phyloP scores from a whole-genome alignment of 2,329 filamentous ascomycete species.

The Penicillium sp. region DNA sequence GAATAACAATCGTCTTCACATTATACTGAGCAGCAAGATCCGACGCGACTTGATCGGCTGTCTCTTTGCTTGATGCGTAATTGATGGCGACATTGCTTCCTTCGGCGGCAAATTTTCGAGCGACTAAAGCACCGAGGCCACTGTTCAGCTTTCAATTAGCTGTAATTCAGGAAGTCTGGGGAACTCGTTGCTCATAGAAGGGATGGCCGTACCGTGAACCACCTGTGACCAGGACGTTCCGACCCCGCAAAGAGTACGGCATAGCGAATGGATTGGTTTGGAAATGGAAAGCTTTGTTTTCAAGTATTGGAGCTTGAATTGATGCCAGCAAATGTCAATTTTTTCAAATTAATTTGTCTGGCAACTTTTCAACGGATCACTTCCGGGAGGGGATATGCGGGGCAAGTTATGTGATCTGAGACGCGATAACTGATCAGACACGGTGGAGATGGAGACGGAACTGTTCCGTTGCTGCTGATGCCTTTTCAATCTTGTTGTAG shows the following conservation, averaged over 20 bases:
- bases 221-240: conserved; percentile 66
- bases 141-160: conserved; percentile 40
- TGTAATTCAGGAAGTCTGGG: background rate
- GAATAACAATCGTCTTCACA: conserved; percentile 58
- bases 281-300: background rate
- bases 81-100: conserved; percentile 74
- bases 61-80: conserved; percentile 64
- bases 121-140: conserved; percentile 71
- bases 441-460: conserved; percentile 1
- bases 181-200: background rate
- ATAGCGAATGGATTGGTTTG: conserved; percentile 40
- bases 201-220: conserved; percentile 58
- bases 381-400: conserved; percentile 12
- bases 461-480: conserved; percentile 6
- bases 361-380: background rate
- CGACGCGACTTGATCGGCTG: conserved; percentile 61
- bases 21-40: conserved; percentile 57
- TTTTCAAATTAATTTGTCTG: background rate
- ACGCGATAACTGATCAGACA: background rate
- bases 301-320: background rate
- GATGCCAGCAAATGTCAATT: background rate
- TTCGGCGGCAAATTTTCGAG: conserved; percentile 66
- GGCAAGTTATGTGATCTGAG: conserved; percentile 3
- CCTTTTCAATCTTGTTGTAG: background rate
- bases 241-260: conserved; percentile 63